These are phyloP conservation scores for Sphagnum magellanicum DNA, from an alignment of 228 moss, liverwort and hornwort genomes.

Conservation along the genomic window DNA sequence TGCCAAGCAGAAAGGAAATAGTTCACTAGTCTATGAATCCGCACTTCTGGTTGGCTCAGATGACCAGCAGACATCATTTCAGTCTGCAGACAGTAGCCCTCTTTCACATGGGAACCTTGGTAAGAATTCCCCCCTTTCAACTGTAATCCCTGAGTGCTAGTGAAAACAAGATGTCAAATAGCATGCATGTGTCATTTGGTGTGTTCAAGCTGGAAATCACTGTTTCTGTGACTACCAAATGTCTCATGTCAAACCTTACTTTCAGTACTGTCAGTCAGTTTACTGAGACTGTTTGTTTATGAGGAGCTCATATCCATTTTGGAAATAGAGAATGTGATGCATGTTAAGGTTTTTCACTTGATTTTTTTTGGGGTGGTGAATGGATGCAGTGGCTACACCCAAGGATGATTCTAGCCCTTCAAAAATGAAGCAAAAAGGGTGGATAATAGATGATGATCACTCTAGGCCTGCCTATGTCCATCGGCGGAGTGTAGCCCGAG, in stretches of 20 bases:
- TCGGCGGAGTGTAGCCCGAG: constrained; percentile 31
- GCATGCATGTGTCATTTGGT: constrained; percentile 28
- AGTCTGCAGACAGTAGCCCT: constrained; percentile 4
- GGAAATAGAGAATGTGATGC: too few relatives aligned
- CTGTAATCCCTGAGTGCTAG: constrained; percentile 8
- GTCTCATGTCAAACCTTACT: too few relatives aligned
- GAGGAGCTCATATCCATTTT: too few relatives aligned
- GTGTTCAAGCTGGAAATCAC: not conserved
- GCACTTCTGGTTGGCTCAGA: constrained; percentile 20
- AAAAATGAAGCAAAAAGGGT: constrained; percentile 56
- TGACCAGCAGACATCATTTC: constrained; percentile 16
- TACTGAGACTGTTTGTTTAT: too few relatives aligned
- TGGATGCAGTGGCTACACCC: constrained; percentile 15
- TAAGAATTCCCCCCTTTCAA: constrained; percentile 17
- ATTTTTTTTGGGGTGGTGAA: too few relatives aligned
- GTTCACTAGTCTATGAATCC: constrained; percentile 25
- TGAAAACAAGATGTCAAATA: constrained; percentile 13
- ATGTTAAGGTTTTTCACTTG: too few relatives aligned
- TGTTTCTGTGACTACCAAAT: too few relatives aligned
- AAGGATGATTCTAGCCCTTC: constrained; percentile 48
- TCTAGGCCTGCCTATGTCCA: constrained; percentile 26
- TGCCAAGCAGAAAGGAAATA: constrained; percentile 22
- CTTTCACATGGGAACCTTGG: constrained; percentile 10
- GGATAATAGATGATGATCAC: constrained; percentile 39
- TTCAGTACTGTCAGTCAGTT: too few relatives aligned